Evolutionary conservation across 139 green algal genomes (phyloP).

Genomic region (Coelastrella sp.): DNA sequence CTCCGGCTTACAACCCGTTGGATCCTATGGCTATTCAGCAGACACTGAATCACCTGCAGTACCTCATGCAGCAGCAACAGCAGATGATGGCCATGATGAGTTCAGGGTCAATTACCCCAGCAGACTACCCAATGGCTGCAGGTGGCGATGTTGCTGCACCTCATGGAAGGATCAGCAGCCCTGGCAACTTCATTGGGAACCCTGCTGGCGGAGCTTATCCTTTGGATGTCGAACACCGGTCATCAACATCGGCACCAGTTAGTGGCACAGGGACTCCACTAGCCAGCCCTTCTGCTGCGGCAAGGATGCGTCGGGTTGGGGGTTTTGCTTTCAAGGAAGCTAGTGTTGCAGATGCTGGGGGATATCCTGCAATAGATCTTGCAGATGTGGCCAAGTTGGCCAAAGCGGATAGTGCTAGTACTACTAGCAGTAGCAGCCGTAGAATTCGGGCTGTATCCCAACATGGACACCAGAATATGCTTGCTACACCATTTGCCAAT

Average conservation of each 20-base stretch:
- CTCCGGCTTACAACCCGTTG: too few species aligned
- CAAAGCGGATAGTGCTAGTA: not conserved
- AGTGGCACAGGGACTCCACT: not conserved
- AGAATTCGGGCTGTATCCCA: not conserved
- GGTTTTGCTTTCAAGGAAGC: not conserved
- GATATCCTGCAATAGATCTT: too few species aligned
- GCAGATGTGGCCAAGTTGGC: not conserved
- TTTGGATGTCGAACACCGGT: not conserved
- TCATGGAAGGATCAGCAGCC: not conserved
- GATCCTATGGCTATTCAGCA: not conserved
- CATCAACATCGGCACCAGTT: not conserved
- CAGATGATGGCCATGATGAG: not conserved
- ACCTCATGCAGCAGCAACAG: conserved; percentile 14
- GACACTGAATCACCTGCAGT: not conserved
- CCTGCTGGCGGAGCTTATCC: not conserved
- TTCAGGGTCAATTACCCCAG: not conserved
- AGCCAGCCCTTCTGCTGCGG: not conserved
- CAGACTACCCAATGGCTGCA: not conserved
- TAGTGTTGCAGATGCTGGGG: not conserved
- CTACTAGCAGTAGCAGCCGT: not conserved
- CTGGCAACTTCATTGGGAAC: not conserved
- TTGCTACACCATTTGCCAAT: not conserved
- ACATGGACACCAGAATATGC: not conserved
- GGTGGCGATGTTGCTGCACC: not conserved
- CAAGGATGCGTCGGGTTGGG: not conserved